Evolutionary conservation across 139 green algal genomes (phyloP).

Genomic region (Zygnema cylindricum): DNA sequence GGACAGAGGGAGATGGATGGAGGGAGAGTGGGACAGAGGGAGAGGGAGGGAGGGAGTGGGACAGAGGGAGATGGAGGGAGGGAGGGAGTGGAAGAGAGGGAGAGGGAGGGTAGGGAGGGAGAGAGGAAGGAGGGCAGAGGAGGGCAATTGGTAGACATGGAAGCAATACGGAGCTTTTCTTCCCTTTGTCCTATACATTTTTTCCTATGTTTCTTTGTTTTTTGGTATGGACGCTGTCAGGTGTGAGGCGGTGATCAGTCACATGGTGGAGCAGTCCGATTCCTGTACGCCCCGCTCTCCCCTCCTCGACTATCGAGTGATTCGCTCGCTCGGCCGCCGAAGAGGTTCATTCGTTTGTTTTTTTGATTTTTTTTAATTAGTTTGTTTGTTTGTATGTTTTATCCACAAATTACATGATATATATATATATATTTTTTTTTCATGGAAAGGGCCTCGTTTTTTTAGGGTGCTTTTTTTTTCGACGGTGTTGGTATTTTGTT

Average conservation of each 20-base stretch:
- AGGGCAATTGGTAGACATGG: no score
- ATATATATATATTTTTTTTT: no score
- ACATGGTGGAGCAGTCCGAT: slow-evolving; percentile 54
- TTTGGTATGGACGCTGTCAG: no score
- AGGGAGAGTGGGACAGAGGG: not conserved
- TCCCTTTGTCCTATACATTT: no score
- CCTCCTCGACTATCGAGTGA: slow-evolving; percentile 54
- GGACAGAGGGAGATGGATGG: not conserved
- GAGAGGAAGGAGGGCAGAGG: slow-evolving; percentile 47
- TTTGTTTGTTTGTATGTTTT: no score
- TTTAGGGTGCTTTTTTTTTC: no score
- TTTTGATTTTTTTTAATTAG: not conserved
- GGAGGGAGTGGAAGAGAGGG: not conserved
- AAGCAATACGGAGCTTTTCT: no score
- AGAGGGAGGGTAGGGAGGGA: not conserved
- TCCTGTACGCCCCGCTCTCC: slow-evolving; percentile 59
- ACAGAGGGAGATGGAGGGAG: not conserved
- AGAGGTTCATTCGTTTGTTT: slow-evolving; percentile 42
- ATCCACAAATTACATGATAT: no score
- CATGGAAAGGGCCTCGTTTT: no score
- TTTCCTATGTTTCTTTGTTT: no score
- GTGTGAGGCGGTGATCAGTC: slow-evolving; percentile 65
- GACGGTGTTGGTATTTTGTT: no score
- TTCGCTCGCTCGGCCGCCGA: slow-evolving; percentile 61
- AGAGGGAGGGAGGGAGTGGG: not conserved